phyloP scores from a whole-genome alignment of 1,284 basidiomycete species.

The Trichosporon sp. region DNA sequence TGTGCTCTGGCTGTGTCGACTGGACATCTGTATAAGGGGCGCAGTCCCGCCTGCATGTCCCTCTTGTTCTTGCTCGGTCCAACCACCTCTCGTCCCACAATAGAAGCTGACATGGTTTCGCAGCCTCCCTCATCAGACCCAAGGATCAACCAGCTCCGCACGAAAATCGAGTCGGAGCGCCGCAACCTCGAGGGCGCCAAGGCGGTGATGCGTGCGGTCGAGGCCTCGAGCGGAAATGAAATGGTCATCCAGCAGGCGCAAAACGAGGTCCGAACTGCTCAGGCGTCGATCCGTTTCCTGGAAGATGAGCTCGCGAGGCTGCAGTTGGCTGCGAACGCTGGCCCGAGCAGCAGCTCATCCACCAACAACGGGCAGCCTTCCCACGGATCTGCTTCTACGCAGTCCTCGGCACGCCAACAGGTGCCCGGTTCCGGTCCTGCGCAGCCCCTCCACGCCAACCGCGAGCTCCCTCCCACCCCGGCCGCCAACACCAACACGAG shows the following conservation, averaged over 20 bases:
- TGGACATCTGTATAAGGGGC: neutral
- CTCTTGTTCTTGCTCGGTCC: neutral
- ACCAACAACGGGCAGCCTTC: conserved; percentile 7
- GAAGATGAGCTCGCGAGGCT: conserved; percentile 48
- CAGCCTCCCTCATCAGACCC: conserved; percentile 19
- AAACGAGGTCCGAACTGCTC: conserved; percentile 48
- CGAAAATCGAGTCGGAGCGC: conserved; percentile 45
- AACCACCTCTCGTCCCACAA: neutral
- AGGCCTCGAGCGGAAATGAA: conserved; percentile 48
- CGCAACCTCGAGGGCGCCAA: conserved; percentile 50
- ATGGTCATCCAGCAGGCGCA: conserved; percentile 50
- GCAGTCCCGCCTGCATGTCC: neutral
- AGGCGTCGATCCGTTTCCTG: conserved; percentile 47
- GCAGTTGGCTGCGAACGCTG: conserved; percentile 25
- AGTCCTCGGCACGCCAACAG: neutral
- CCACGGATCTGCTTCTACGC: neutral
- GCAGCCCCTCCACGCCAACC: conserved; percentile 13
- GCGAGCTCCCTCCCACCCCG: conserved; percentile 14
- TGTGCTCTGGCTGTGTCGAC: neutral
- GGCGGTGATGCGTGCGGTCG: conserved; percentile 48
- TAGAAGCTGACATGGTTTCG: conserved; percentile 5
- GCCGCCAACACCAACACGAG: neutral
- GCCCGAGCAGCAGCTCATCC: neutral
- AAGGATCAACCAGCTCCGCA: conserved; percentile 42
- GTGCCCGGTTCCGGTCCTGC: neutral